A percentile compares a stretch with the other conserved stretches of the same genome.
These are phyloP conservation scores for Lachnellula suecica DNA, from an alignment of 2,329 filamentous ascomycete genomes.

Conservation along the genomic window DNA sequence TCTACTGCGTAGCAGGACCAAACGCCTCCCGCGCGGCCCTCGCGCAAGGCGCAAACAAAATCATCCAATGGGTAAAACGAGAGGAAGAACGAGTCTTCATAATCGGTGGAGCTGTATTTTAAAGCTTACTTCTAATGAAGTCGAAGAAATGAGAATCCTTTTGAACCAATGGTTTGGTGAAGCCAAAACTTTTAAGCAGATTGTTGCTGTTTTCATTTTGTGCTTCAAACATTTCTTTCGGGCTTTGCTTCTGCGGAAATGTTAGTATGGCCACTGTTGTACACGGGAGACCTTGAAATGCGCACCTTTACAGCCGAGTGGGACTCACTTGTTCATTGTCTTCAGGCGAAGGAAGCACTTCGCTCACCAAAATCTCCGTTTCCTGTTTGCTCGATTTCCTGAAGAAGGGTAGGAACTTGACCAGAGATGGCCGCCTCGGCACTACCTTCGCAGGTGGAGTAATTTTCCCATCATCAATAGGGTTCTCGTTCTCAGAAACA, in stretches of 20 bases:
- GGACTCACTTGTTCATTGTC: not conserved
- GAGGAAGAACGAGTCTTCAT: conserved; percentile 97
- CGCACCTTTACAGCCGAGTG: too few species aligned
- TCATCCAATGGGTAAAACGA: conserved; percentile 86
- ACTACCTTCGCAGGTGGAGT: too few species aligned
- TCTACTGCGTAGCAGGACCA: conserved; percentile 91
- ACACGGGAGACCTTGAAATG: too few species aligned
- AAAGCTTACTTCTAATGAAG: not conserved
- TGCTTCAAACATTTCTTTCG: not conserved
- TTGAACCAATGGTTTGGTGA: not conserved
- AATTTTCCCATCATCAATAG: too few species aligned
- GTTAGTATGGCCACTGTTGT: too few species aligned
- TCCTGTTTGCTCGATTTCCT: too few species aligned
- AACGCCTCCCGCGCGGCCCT: conserved; percentile 64
- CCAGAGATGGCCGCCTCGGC: too few species aligned
- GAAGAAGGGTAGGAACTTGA: too few species aligned
- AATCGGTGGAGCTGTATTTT: conserved; percentile 89
- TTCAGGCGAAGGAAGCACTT: too few species aligned
- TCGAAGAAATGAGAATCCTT: not conserved
- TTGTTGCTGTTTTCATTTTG: not conserved
- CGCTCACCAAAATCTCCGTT: too few species aligned
- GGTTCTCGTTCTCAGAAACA: too few species aligned
- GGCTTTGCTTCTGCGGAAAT: not conserved
- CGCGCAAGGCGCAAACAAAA: conserved; percentile 81
- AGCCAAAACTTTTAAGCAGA: not conserved